Base-by-base conservation (phyloP, 2,329 filamentous ascomycete genomes). In the Penicillium sp. region DNA sequence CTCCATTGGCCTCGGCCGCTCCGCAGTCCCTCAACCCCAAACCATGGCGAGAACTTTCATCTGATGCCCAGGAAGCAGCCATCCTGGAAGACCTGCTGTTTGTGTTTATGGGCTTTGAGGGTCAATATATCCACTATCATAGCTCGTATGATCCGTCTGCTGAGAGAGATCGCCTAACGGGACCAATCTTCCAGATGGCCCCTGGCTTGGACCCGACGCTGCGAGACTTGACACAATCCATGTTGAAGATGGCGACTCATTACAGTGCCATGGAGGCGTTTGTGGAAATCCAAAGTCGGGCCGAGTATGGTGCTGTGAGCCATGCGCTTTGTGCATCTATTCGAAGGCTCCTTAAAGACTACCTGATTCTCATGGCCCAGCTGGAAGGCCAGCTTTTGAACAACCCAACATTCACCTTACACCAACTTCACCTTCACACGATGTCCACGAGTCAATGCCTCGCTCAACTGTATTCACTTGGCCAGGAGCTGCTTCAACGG, bases 81-180 rank as follows among this genome's bases (percentile, higher is more conserved):
- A 83, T 98, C 31, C 72, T 96, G 29, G 89, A 95, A 52, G 92
- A 98, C 54, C 67, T 98, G 11, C 67, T 96, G 23, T 95, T 90
- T 59, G 88, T 94, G 4, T 93, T 96, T 54, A 95, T 98, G 89
- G 92, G 92, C 15, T 95, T 88, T 48, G 92, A 98, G 65, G 92
- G 92, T n/a, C 88, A 95, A 62, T 96, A 96, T 60, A 85, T 98
- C 45, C 84, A 86, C 38, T 96, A 87, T 59, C 77, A 76, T 41
- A 84, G 86, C 50, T 76, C 77, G 6, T 96, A 94, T 61, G 82
- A 95, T 51, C 87, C 89, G 0, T 70, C 75, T 2, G 80, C 86
- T 35, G 92, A 98, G 67, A 86, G 90, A 55, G 87, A 93, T 56
- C 80, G 89, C 10, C 71, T 98, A 33, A 76, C 82, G 4, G 92